Percentiles rank a stretch among this genome's conserved stretches.
phyloP scores from a whole-genome alignment of 129 eudicot genomes.

The Tagetes erecta region DNA sequence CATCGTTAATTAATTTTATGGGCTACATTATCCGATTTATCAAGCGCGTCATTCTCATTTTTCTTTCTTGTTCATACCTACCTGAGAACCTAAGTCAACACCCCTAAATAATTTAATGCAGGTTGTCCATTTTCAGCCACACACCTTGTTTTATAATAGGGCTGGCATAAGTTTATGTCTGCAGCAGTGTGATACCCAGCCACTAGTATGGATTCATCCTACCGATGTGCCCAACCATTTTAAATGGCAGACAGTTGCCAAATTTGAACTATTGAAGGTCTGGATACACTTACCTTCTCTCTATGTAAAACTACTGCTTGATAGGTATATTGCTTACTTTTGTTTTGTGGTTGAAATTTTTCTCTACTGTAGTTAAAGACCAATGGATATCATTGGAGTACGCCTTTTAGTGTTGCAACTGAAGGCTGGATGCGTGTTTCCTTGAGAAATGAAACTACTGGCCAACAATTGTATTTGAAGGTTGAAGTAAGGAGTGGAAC shows the following conservation, averaged over 20 bases:
- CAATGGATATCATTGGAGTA: slow-evolving; percentile 81
- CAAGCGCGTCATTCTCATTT: background rate
- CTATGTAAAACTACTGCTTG: background rate
- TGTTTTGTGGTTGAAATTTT: slow-evolving; percentile 13
- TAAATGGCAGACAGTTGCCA: slow-evolving; percentile 69
- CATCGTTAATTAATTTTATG: background rate
- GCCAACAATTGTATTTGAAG: slow-evolving; percentile 43
- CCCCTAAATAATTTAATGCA: slow-evolving; percentile 34
- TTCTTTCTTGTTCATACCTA: slow-evolving; percentile 19
- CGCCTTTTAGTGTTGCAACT: slow-evolving; percentile 73
- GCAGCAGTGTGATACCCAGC: slow-evolving; percentile 73
- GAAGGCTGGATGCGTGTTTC: slow-evolving; percentile 80
- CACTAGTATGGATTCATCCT: slow-evolving; percentile 62
- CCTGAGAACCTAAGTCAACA: slow-evolving; percentile 10
- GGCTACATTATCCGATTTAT: background rate
- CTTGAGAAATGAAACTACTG: slow-evolving; percentile 50
- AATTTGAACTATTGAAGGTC: slow-evolving; percentile 76
- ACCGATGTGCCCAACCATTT: slow-evolving; percentile 73
- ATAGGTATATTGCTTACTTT: slow-evolving; percentile 19
- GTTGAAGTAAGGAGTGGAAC: slow-evolving; percentile 86
- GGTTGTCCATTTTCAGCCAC: slow-evolving; percentile 96
- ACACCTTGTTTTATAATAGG: slow-evolving; percentile 71
- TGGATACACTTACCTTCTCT: slow-evolving; percentile 24
- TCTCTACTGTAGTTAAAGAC: slow-evolving; percentile 50
- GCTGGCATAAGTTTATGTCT: slow-evolving; percentile 69